Base-by-base conservation (phyloP, 371 early-diverging fungal species). In the Apophysomyces trapeziformis region DNA sequence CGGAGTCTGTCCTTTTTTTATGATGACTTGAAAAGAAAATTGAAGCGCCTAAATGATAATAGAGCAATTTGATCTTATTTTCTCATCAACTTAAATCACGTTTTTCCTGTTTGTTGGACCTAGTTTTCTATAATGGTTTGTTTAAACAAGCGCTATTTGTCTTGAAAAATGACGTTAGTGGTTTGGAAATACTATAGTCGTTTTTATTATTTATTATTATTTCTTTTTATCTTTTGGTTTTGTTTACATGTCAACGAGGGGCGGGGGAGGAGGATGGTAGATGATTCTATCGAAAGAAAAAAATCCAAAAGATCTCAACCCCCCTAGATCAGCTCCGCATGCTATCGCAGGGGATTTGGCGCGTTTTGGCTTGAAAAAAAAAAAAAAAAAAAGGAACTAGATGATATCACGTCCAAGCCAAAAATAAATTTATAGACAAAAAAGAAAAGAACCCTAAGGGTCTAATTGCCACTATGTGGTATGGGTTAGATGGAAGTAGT, bases 241-340 rank as follows among this genome's bases (percentile, higher is more conserved):
- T 45, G 46, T 45, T 45, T 45, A 45, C 46, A 45, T 45, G 46
- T 45, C 46, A 45, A 45, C 46, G 46, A 45, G 46, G 46, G 46
- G 32, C 32, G 32, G 32, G 32, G 32, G 32, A 26, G 32, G 2
- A 26, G 32, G 32, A 26, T 26, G 32, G 32, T 26, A 26, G 46
- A 45, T 45, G 46, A 45, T 14, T 45, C 46, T 45, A 45, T 45
- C n/a, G 46, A 26, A 26, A 45, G n/a, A 18, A 45, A n/a, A n/a
- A n/a, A 45, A 45, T 45, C 46, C 13, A 18, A 45, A 45, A 45
- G 16, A 1, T 45, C n/a, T 45, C 32, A 26, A 1, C 32, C 46
- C 46, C 46, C 46, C 46, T 45, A n/a, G 46, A 45, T 45, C 46
- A 18, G 16, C 46, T 18, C 16, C 8, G 46, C 46, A 13, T n/a